These are phyloP conservation scores for Lodderomyces pseudojiufengensis DNA, from an alignment of 1,139 yeast species.

Conservation along the genomic window DNA sequence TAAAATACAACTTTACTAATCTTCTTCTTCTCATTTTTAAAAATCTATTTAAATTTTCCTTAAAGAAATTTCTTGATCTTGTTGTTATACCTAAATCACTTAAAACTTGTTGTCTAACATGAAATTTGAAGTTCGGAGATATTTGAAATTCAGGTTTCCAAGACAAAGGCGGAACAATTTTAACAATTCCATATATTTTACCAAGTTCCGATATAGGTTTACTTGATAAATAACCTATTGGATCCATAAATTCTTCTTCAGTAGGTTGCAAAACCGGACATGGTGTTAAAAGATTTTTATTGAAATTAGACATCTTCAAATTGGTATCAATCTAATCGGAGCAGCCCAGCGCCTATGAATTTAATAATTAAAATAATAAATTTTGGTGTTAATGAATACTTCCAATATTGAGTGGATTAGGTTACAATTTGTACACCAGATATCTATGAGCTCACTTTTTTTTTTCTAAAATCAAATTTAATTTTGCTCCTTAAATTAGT, in stretches of 20 bases:
- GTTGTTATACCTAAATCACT: constrained; percentile 62
- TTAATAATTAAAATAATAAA: neutral
- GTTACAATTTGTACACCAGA: too few relatives aligned
- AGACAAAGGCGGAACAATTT: constrained; percentile 57
- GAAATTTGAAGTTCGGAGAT: constrained; percentile 53
- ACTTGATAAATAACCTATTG: constrained; percentile 57
- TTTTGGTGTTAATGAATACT: too few relatives aligned
- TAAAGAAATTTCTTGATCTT: constrained; percentile 60
- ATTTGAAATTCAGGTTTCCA: constrained; percentile 57
- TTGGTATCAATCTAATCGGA: constrained; percentile 8
- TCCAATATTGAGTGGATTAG: too few relatives aligned
- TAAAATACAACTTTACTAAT: constrained; percentile 25
- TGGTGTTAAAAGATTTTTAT: constrained; percentile 27
- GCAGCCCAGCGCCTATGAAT: constrained; percentile 8
- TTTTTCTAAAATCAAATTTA: too few relatives aligned
- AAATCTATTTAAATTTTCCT: constrained; percentile 56
- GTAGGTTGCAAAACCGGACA: constrained; percentile 61
- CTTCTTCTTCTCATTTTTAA: constrained; percentile 42
- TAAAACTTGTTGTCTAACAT: constrained; percentile 61
- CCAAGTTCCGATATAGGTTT: constrained; percentile 52
- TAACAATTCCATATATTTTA: constrained; percentile 57
- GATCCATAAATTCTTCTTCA: constrained; percentile 53
- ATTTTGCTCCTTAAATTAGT: too few relatives aligned
- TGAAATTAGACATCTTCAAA: constrained; percentile 15
- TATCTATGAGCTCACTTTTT: too few relatives aligned